Evolutionary conservation across 1,139 yeast genomes (phyloP), one percentile per base, ranked within the genome.

Genomic region (Yueomyces sp.): DNA sequence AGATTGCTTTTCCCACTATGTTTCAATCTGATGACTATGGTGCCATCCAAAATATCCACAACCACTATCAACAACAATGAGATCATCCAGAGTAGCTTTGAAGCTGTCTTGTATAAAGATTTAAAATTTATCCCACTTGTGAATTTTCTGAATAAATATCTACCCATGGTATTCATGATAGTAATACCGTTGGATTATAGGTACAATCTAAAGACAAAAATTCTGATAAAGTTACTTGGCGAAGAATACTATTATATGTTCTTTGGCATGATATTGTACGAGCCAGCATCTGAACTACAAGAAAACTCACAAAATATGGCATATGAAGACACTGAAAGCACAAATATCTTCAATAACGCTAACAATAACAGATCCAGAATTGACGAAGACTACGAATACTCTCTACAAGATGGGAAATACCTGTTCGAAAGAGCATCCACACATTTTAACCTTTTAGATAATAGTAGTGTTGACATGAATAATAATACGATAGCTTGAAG

Each of bases 221-320:
- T 59, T 25, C 41, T 59, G 40, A 38, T 57, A 9, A 56, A 47
- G 39, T 41, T 56, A 4, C 43, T 59, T 27, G 63, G 64, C 33
- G 58, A 56, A 44, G 64, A 59, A 36, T 56, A 54, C 39, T 59
- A 57, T 42, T 57, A 59, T 42, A 60, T 58, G 46, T 50, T 58
- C 32, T 59, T 59, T 41, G 63, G 63, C 25, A 51, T 56, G 50
- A 54, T 55, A 52, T 42, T 55, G 41, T 51, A 55, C 44, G 57
- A 56, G 32, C 58, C 60, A 11, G 46, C 44, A 3, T 32, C 44
- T 9, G 50, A 45, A 30, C 38, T 39, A 11, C 35, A 19, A 12
- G 43, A 30, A 6, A 36, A 32, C 27, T 36, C 39, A 31, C 40
- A 42, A 30, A 11, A n/a, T 27, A 30, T 9, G 38, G 12, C 9